Percentiles rank a stretch among this genome's conserved stretches.
Conservation (phyloP, 2,329 filamentous ascomycete species). For the Phaeomoniella chlamydospora region DNA sequence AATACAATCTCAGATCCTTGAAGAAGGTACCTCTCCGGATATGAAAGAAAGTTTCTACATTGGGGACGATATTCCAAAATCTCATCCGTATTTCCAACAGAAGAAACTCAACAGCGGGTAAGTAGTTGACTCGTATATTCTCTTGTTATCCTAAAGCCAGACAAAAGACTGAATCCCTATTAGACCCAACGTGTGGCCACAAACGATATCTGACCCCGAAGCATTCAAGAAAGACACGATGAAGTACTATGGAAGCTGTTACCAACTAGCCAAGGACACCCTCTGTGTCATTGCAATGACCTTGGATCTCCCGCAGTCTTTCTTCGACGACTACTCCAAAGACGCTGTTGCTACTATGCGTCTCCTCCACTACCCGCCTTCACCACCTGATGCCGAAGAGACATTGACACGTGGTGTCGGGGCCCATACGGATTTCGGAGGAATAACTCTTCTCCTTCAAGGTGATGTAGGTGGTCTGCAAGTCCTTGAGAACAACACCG, state of each 20-base stretch:
- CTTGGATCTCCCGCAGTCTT: constrained; percentile 20
- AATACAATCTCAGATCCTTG: constrained; percentile 26
- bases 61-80: constrained; percentile 23
- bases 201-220: constrained; percentile 5
- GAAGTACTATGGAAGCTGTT: constrained; percentile 25
- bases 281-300: constrained; percentile 25
- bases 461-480: constrained; percentile 23
- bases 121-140: too few species aligned
- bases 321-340: constrained; percentile 20
- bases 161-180: too few species aligned
- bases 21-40: constrained; percentile 25
- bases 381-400: constrained; percentile 20
- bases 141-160: too few species aligned
- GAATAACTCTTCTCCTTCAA: constrained; percentile 25
- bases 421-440: constrained; percentile 29
- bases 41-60: constrained; percentile 29
- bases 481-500: constrained; percentile 14
- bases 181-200: constrained; percentile 29
- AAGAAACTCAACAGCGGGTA: constrained; percentile 22
- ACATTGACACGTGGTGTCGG: constrained; percentile 23
- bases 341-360: constrained; percentile 26
- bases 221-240: constrained; percentile 23
- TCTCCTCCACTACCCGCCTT: constrained; percentile 26
- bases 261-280: constrained; percentile 24
- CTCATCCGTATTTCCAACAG: constrained; percentile 22